Percentiles rank a stretch among this genome's conserved stretches.
These are phyloP conservation scores for Lathyrus tuberosus DNA, from an alignment of 306 rosid species.

Conservation along the genomic window DNA sequence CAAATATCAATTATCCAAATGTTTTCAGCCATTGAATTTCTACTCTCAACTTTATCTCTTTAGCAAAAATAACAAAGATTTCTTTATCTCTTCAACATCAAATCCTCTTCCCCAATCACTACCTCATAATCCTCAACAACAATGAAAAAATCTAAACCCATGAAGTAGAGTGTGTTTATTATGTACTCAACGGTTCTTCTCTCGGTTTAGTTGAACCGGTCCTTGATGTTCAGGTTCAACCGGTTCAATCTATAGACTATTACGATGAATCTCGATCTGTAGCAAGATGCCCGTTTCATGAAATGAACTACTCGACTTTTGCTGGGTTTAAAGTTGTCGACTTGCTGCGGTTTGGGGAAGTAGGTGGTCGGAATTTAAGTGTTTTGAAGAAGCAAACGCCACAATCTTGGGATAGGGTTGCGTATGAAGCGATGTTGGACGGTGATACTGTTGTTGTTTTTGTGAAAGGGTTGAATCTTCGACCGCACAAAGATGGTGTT, in stretches of 20 bases:
- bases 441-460: constrained; percentile 74
- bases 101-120: constrained; percentile 70
- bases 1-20: too few relatives aligned
- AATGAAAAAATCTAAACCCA: constrained; percentile 20
- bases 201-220: constrained; percentile 34
- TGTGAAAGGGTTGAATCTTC: constrained; percentile 83
- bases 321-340: constrained; percentile 40
- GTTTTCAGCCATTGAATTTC: too few relatives aligned
- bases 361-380: constrained; percentile 39
- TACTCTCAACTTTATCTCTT: too few relatives aligned
- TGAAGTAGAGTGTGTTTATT: constrained; percentile 66
- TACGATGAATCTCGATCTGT: constrained; percentile 73
- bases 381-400: constrained; percentile 41
- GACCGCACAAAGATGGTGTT: constrained; percentile 55
- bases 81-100: constrained; percentile 55
- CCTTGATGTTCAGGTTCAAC: constrained; percentile 37
- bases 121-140: constrained; percentile 51
- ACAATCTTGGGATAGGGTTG: constrained; percentile 68
- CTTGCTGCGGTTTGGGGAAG: constrained; percentile 54
- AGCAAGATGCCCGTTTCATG: constrained; percentile 71
- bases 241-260: constrained; percentile 56
- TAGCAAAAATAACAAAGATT: neutral
- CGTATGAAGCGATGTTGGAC: constrained; percentile 78
- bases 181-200: constrained; percentile 37
- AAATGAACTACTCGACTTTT: constrained; percentile 44